Percentiles rank a stretch among this genome's conserved stretches.
Evolutionary conservation across 768 basidiomycete species (phyloP).

Genomic region (Suillus clintonianus): DNA sequence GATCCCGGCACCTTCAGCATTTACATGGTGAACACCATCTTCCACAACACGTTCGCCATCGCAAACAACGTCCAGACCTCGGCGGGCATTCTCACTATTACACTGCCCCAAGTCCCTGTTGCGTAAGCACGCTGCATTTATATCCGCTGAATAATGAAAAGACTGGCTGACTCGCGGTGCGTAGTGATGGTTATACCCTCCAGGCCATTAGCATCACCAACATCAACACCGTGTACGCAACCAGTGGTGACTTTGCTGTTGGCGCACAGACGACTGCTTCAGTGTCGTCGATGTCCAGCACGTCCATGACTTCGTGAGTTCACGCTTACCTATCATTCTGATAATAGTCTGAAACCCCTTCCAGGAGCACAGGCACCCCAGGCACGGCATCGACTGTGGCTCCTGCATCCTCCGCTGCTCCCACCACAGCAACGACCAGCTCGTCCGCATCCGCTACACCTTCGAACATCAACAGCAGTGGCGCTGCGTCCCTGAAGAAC

Average conservation of each 20-base stretch:
- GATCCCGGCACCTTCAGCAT: slow-evolving; percentile 49
- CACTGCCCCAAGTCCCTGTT: slow-evolving; percentile 46
- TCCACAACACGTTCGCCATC: slow-evolving; percentile 57
- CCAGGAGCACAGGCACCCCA: not conserved
- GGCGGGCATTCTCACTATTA: slow-evolving; percentile 35
- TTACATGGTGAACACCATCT: slow-evolving; percentile 47
- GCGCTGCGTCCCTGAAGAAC: slow-evolving; percentile 35
- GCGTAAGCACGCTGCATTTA: slow-evolving; percentile 33
- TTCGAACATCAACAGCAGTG: slow-evolving; percentile 21
- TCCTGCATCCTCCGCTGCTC: slow-evolving; percentile 12
- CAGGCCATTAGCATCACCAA: slow-evolving; percentile 41
- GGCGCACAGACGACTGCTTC: slow-evolving; percentile 16
- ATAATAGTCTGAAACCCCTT: not conserved
- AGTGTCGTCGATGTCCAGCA: slow-evolving; percentile 14
- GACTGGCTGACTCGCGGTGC: not conserved
- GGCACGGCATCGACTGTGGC: not conserved
- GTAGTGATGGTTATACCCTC: slow-evolving; percentile 51
- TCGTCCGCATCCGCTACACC: slow-evolving; percentile 24
- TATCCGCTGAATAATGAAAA: not conserved
- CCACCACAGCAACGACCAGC: slow-evolving; percentile 11
- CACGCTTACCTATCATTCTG: not conserved
- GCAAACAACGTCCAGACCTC: slow-evolving; percentile 52
- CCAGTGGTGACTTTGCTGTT: slow-evolving; percentile 45
- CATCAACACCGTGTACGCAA: slow-evolving; percentile 45
- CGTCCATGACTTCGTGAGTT: slow-evolving; percentile 16